Conservation (phyloP, 805 yeast species). For the Candida krabiensis region DNA sequence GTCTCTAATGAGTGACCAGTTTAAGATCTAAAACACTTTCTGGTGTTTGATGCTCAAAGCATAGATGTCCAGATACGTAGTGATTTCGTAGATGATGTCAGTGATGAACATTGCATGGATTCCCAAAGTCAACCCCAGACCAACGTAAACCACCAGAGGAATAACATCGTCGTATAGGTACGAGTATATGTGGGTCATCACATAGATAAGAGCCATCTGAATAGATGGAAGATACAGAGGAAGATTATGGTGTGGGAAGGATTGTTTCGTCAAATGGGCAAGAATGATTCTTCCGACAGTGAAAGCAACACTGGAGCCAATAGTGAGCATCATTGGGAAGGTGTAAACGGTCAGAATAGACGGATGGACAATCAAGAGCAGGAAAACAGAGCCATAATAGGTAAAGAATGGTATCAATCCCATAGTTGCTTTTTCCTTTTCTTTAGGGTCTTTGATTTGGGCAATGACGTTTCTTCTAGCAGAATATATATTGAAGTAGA, state of each 20-base stretch:
- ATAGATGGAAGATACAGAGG: constrained; percentile 65
- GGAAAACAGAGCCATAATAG: constrained; percentile 49
- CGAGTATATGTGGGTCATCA: constrained; percentile 38
- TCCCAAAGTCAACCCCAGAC: constrained; percentile 66
- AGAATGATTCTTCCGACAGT: constrained; percentile 88
- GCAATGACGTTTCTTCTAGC: constrained; percentile 62
- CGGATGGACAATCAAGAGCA: constrained; percentile 52
- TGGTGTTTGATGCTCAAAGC: constrained; percentile 84
- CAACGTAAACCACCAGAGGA: constrained; percentile 58
- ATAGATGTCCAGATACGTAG: constrained; percentile 78
- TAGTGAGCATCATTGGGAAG: constrained; percentile 61
- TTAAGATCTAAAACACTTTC: constrained; percentile 43
- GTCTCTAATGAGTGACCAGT: too few relatives aligned
- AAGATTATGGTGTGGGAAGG: constrained; percentile 70
- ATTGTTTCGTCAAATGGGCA: constrained; percentile 79
- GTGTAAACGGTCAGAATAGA: constrained; percentile 44
- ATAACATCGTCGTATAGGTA: constrained; percentile 44
- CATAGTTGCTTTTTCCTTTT: constrained; percentile 37
- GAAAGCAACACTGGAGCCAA: constrained; percentile 78
- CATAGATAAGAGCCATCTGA: constrained; percentile 41
- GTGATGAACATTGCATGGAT: constrained; percentile 70
- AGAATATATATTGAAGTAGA: constrained; percentile 63
- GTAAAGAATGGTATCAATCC: constrained; percentile 70
- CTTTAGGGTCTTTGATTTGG: constrained; percentile 34
- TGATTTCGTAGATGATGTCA: constrained; percentile 78